Evolutionary conservation across 257 asterid genomes (phyloP).

Genomic region (Solanum ossicruentum): DNA sequence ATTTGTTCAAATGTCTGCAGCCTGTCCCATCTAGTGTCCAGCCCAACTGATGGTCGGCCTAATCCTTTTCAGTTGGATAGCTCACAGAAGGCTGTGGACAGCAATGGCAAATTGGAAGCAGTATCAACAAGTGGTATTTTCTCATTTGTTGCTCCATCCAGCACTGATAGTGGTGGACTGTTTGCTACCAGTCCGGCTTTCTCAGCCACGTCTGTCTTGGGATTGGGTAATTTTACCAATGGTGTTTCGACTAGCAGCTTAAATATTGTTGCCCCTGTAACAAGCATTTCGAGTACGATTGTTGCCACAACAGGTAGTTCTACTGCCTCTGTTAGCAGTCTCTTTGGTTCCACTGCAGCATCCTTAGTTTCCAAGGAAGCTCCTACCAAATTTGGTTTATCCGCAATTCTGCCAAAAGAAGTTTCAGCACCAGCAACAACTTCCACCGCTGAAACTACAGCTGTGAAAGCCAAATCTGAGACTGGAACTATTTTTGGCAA

Average conservation of each 20-base stretch:
- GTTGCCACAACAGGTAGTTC: conserved; percentile 12
- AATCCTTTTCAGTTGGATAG: conserved; percentile 17
- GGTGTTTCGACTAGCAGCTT: conserved; percentile 10
- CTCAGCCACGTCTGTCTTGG: conserved; percentile 11
- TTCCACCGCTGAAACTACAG: conserved; percentile 16
- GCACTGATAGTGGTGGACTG: conserved; percentile 15
- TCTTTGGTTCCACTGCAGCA: conserved; percentile 21
- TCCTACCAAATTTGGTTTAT: conserved; percentile 21
- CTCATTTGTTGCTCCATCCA: background rate
- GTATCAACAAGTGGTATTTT: background rate
- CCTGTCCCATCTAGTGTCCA: conserved; percentile 9
- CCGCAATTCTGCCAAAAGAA: conserved; percentile 12
- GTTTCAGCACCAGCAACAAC: conserved; percentile 13
- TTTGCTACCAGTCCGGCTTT: conserved; percentile 8
- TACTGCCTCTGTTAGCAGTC: conserved; percentile 12
- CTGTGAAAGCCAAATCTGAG: conserved; percentile 7
- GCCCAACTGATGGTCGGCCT: conserved; percentile 10
- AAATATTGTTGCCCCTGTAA: conserved; percentile 18
- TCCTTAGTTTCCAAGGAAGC: conserved; percentile 15
- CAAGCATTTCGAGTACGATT: conserved; percentile 13
- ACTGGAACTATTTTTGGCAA: conserved; percentile 17
- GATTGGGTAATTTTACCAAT: conserved; percentile 13
- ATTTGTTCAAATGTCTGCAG: conserved; percentile 27
- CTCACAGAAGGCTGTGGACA: conserved; percentile 17
- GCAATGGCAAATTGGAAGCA: conserved; percentile 27